Evolutionary conservation across 2,329 filamentous ascomycete species (phyloP).

Genomic region (Bipolaris gigantea): DNA sequence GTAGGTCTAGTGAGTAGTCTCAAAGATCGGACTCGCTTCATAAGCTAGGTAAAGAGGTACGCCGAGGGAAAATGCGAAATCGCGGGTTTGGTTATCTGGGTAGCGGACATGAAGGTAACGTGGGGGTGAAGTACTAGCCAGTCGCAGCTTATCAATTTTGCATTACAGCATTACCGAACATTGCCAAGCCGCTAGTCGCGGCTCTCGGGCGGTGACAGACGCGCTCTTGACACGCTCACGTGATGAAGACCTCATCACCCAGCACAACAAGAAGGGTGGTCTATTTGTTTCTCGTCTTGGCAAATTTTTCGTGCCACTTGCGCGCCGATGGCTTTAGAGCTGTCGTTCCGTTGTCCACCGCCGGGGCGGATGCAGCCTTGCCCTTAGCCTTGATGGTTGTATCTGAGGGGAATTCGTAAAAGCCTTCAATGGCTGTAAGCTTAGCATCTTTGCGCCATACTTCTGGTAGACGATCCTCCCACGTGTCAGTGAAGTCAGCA

Average conservation of each 20-base stretch:
- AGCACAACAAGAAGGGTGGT: neutral
- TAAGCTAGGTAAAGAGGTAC: constrained; percentile 1
- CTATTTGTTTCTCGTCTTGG: constrained; percentile 38
- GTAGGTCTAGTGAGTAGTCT: constrained; percentile 2
- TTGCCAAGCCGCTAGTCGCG: constrained; percentile 20
- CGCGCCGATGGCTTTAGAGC: constrained; percentile 35
- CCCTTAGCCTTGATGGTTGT: constrained; percentile 37
- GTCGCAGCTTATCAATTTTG: constrained; percentile 18
- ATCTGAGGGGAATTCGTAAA: constrained; percentile 38
- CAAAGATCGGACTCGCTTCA: constrained; percentile 9
- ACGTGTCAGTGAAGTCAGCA: constrained; percentile 41
- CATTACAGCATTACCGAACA: constrained; percentile 2
- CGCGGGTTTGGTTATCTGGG: constrained; percentile 5
- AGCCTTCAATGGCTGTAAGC: constrained; percentile 36
- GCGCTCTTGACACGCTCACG: constrained; percentile 13
- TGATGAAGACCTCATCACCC: neutral
- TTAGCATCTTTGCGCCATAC: constrained; percentile 41
- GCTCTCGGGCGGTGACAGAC: constrained; percentile 11
- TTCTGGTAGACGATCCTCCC: constrained; percentile 45
- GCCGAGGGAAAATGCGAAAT: neutral
- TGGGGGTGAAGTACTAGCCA: constrained; percentile 11
- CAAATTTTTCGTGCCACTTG: constrained; percentile 48
- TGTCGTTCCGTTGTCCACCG: constrained; percentile 6
- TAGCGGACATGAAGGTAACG: constrained; percentile 8
- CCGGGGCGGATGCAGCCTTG: constrained; percentile 8